Evolutionary conservation across 176 grass and related monocot species (phyloP), one percentile per base, ranked within the genome.

Genomic region (Poa annua): DNA sequence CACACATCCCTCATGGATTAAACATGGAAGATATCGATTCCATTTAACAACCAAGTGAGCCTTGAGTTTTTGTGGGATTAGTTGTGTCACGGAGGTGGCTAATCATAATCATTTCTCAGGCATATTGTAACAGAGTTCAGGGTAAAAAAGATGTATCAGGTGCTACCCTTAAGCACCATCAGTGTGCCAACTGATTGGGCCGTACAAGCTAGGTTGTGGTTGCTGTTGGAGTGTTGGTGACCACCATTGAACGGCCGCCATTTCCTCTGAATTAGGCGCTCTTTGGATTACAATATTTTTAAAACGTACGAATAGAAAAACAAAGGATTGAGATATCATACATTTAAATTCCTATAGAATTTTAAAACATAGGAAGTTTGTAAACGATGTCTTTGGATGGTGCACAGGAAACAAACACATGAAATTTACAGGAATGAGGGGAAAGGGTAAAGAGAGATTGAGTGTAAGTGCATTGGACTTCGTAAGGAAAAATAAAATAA

Each of bases 91-190:
- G 35, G n/a, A 79, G 63, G 39, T 83, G 63, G 17, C 79, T 52
- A n/a, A 53, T 2, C 41, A 77, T 16, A 70, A 48, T 24, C 38
- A 47, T 47, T 47, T 47, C 44, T 47, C 44, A 47, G 79, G 36
- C 38, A 11, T 32, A 8, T 62, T 21, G 1, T 29, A 29, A 57
- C 36, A 57, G 67, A 57, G 84, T 48, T 88, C 65, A 54, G 8
- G 17, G 50, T 14, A 21, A 70, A 71, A 29, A 86, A 54, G 12
- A 66, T 3, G 25, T 8, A 81, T 56, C 86, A 88, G 68, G 86
- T 84, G 86, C 26, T 26, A 19, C 15, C 22, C 7, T 45, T 20
- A 26, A 66, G 47, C 48, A 20, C 47, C 81, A 48, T 79, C 57
- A 14, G 73, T 17, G 39, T 21, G 2, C 45, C 34, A 19, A 19